Conservation (phyloP, 2,329 filamentous ascomycete genomes). For the Phyllosticta ampelicida region DNA sequence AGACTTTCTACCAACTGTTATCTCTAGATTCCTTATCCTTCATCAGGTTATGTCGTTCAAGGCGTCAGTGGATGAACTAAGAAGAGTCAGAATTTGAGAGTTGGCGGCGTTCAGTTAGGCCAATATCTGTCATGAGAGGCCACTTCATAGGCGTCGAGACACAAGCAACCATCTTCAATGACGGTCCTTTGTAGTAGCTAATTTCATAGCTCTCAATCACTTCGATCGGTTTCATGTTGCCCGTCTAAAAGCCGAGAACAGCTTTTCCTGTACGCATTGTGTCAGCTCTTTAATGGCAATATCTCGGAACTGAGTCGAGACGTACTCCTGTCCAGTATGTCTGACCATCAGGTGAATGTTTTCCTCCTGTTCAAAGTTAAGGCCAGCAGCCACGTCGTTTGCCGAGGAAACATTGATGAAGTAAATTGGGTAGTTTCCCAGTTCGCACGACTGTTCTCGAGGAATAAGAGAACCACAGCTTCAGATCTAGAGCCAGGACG, state of each 20-base stretch:
- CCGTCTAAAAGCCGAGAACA: slow-evolving; percentile 26
- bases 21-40: too few species aligned
- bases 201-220: slow-evolving; percentile 21
- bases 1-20: too few species aligned
- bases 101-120: too few species aligned
- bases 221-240: slow-evolving; percentile 23
- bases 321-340: slow-evolving; percentile 28
- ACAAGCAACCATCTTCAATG: slow-evolving; percentile 19
- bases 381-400: slow-evolving; percentile 14
- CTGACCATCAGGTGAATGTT: slow-evolving; percentile 26
- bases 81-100: too few species aligned
- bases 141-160: slow-evolving; percentile 20
- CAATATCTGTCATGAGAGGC: too few species aligned
- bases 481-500: not conserved
- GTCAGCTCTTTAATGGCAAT: slow-evolving; percentile 18
- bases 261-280: slow-evolving; percentile 19
- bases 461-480: slow-evolving; percentile 6
- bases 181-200: slow-evolving; percentile 19
- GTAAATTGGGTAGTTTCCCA: not conserved
- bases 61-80: too few species aligned
- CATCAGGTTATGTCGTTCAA: too few species aligned
- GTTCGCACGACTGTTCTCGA: not conserved
- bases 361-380: slow-evolving; percentile 21
- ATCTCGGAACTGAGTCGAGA: not conserved
- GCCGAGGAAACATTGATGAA: not conserved